phyloP scores from a whole-genome alignment of 2,329 filamentous ascomycete genomes.

The Grosmannia serpens region DNA sequence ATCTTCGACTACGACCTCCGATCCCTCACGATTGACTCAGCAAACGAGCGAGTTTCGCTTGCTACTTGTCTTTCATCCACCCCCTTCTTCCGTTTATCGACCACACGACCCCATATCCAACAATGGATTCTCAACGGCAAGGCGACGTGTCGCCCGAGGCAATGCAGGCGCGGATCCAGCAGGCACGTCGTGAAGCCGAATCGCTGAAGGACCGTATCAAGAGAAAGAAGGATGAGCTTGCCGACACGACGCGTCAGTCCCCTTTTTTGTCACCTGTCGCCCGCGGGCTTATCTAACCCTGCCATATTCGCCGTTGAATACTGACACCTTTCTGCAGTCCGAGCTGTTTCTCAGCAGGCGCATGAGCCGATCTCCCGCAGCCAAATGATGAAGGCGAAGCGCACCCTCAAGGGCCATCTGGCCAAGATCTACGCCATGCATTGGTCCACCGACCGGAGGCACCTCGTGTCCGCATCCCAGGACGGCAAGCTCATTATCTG shows the following conservation, averaged over 20 bases:
- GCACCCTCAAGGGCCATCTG: conserved; percentile 92
- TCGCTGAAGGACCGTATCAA: conserved; percentile 97
- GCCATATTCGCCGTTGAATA: not conserved
- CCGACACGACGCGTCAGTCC: conserved; percentile 86
- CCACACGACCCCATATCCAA: not conserved
- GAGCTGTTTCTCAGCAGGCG: conserved; percentile 82
- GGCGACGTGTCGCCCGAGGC: conserved; percentile 58
- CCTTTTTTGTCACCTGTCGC: not conserved
- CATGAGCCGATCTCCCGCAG: conserved; percentile 88
- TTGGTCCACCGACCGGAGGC: conserved; percentile 96
- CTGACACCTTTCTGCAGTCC: conserved; percentile 46
- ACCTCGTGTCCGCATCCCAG: conserved; percentile 94
- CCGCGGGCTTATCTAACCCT: not conserved
- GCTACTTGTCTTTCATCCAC: not conserved
- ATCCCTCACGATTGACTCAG: not conserved
- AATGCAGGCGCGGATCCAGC: conserved; percentile 89
- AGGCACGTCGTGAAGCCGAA: conserved; percentile 93
- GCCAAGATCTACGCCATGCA: conserved; percentile 99
- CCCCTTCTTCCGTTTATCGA: not conserved
- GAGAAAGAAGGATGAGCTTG: conserved; percentile 98
- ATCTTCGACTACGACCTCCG: not conserved
- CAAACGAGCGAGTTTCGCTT: not conserved
- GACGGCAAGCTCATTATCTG: conserved; percentile 99
- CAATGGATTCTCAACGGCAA: conserved; percentile 45
- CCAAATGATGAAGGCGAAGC: conserved; percentile 90